Base-by-base conservation (phyloP, 106 monocot species). In the Platanthera guangdongensis region DNA sequence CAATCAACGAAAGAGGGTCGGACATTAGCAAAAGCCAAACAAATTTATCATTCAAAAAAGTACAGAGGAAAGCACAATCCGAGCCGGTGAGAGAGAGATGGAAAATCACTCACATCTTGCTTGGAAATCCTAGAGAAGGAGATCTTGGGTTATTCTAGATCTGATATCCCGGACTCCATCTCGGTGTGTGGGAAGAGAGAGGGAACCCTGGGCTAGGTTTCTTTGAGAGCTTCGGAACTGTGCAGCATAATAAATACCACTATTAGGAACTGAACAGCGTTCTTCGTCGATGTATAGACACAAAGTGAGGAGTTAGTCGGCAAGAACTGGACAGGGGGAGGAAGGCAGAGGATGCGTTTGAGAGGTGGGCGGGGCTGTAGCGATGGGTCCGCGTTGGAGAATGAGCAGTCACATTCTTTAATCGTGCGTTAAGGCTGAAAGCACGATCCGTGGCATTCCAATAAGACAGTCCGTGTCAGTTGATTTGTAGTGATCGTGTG, bases 101-200 rank as follows among this genome's bases (percentile, higher is more conserved):
- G 51, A 72, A 22, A 51, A 51, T 9, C 2, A 19, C 72, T 72
- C 49, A 72, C 72, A 51, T 72, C 51, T 72, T 72, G 50, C 50
- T 50, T 72, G 72, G 21, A 50, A 10, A 72, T 15, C 51, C 72
- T 72, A 22, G 72, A 72, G 19, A 72, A 72, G 51, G 51, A 51
- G 51, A 51, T 4, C 11, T 51, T 51, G 46, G 50, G 45, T 19
- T 72, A 50, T 50, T 72, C 72, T 19, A 19, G 72, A 51, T 72
- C 72, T 10, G 72, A 72, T 47, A 67, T 67, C 10, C 70, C 47
- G 12, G 47, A 46, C 9, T 50, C 21, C 72, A 72, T 72, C 0
- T 11, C 18, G 51, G 21, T 10, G 46, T 13, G 25, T 13, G 7
- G 47, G 21, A 13, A 5, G 15, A 67, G 45, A 1, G 18, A 9